Conservation (phyloP, 1,284 basidiomycete species). For the Leccinum pseudoinsigne region DNA sequence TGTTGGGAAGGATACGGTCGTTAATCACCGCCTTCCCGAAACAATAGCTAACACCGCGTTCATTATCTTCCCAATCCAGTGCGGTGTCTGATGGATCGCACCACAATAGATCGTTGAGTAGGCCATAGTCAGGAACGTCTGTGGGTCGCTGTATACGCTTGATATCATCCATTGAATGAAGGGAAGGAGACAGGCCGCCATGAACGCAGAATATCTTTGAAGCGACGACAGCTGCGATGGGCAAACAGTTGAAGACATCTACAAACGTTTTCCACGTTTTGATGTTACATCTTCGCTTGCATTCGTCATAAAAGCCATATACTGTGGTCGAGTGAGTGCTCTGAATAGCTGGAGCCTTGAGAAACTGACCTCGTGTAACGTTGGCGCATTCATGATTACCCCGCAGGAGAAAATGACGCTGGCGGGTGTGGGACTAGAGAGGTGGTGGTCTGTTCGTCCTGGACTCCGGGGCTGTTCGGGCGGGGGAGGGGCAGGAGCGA, state of each 20-base stretch:
- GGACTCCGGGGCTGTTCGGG: neutral
- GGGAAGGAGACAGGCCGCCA: constrained; percentile 96
- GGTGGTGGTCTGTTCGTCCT: neutral
- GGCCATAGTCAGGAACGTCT: constrained; percentile 98
- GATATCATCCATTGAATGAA: constrained; percentile 99
- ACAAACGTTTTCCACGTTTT: constrained; percentile 99
- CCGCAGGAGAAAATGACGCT: constrained; percentile 74
- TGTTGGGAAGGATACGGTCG: constrained; percentile 42
- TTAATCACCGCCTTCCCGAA: constrained; percentile 98
- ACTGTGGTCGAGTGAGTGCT: constrained; percentile 50
- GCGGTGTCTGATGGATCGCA: constrained; percentile 98
- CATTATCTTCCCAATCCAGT: constrained; percentile 99
- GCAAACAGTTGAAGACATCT: constrained; percentile 99
- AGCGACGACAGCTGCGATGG: constrained; percentile 97
- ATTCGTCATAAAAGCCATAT: constrained; percentile 99
- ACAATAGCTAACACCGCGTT: constrained; percentile 99
- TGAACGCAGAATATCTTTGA: constrained; percentile 99
- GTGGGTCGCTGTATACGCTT: constrained; percentile 97
- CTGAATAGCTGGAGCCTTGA: constrained; percentile 7
- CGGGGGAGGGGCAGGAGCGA: neutral
- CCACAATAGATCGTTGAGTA: constrained; percentile 98
- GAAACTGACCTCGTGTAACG: constrained; percentile 86
- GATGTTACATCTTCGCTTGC: constrained; percentile 99
- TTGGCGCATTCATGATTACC: constrained; percentile 99
- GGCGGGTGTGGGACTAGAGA: no score